Evolutionary conservation across 441 rosid genomes (phyloP).

Genomic region (Populus hybrid): DNA sequence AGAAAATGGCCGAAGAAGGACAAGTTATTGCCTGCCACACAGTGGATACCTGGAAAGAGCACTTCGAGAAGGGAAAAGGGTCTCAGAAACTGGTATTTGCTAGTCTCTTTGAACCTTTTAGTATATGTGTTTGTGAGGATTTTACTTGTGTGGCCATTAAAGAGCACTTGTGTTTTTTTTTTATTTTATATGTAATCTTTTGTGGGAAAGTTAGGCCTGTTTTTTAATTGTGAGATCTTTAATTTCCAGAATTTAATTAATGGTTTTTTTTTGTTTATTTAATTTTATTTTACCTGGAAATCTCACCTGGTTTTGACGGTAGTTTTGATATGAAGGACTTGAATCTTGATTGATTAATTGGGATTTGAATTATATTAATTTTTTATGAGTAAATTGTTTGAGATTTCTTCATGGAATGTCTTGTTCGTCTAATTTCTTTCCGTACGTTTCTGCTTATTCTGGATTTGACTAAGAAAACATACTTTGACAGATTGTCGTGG

Average conservation of each 20-base stretch:
- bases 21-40: constrained; percentile 59
- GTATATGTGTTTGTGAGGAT: background rate
- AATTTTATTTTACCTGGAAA: background rate
- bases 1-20: constrained; percentile 55
- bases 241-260: background rate
- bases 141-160: background rate
- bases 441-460: background rate
- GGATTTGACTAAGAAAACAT: background rate
- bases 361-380: background rate
- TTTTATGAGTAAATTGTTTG: background rate
- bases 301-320: background rate
- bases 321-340: background rate
- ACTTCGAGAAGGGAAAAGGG: constrained; percentile 36
- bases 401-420: background rate
- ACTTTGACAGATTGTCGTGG: constrained; percentile 59
- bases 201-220: background rate
- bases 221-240: background rate
- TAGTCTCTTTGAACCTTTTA: background rate
- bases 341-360: background rate
- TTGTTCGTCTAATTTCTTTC: too few species aligned
- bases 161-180: background rate
- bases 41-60: constrained; percentile 49
- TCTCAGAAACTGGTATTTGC: constrained; percentile 53
- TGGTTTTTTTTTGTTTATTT: background rate
- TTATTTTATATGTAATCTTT: too few species aligned